A percentile compares a stretch with the other conserved stretches of the same genome.
phyloP scores from a whole-genome alignment of 257 asterid genomes.

The Nicotiana otophora region DNA sequence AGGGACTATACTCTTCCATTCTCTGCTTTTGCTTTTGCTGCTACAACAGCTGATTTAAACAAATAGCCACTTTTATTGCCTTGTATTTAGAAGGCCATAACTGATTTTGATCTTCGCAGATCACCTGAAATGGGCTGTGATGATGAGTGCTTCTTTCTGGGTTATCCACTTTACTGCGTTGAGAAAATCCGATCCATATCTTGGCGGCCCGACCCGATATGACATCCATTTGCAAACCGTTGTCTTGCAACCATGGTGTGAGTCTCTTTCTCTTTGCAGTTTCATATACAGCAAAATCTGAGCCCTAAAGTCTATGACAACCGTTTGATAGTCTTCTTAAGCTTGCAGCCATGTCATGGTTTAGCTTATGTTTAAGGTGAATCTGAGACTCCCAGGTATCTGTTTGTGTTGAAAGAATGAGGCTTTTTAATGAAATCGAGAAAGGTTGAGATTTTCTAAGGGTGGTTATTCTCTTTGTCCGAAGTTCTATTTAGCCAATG shows the following conservation, averaged over 20 bases:
- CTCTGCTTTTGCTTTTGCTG: neutral
- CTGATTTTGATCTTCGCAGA: neutral
- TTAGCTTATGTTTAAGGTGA: no score
- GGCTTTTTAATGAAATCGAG: no score
- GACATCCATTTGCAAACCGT: neutral
- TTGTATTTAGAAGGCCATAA: neutral
- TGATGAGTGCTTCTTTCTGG: constrained; percentile 9
- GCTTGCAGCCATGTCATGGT: no score
- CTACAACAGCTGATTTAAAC: neutral
- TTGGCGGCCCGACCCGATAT: constrained; percentile 18
- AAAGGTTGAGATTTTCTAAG: no score
- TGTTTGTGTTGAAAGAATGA: no score
- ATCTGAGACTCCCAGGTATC: no score
- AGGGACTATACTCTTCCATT: neutral
- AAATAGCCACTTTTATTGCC: neutral
- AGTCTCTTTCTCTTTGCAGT: neutral
- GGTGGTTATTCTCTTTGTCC: no score
- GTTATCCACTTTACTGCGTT: neutral
- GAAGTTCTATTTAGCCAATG: no score
- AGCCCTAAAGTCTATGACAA: constrained; percentile 4
- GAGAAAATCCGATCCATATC: constrained; percentile 17
- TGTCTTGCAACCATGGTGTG: constrained; percentile 28
- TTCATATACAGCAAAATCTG: constrained; percentile 8
- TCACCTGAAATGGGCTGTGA: constrained; percentile 20
- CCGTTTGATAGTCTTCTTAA: no score